phyloP scores from a whole-genome alignment of 306 rosid genomes.

The Pterocarpus macrocarpus region DNA sequence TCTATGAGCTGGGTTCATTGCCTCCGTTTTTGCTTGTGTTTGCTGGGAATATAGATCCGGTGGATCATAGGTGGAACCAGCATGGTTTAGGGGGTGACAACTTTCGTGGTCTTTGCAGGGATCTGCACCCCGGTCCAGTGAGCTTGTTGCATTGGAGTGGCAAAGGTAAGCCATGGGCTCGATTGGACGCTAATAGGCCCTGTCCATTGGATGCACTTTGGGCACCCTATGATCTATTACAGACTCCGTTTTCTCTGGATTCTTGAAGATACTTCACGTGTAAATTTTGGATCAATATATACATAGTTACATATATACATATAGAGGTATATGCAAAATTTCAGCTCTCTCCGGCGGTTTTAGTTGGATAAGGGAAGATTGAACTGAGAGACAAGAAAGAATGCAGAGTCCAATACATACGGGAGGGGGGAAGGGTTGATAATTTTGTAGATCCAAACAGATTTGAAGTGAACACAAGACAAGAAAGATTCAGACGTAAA shows the following conservation, averaged over 20 bases:
- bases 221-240: slow-evolving; percentile 91
- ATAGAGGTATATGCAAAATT: neutral
- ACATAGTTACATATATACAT: neutral
- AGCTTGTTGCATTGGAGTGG: slow-evolving; percentile 98
- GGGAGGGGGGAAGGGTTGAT: too few relatives aligned
- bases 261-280: slow-evolving; percentile 46
- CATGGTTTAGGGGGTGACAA: slow-evolving; percentile 92
- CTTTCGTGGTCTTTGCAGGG: slow-evolving; percentile 76
- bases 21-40: slow-evolving; percentile 87
- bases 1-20: slow-evolving; percentile 81
- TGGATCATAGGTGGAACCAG: slow-evolving; percentile 91
- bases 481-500: neutral
- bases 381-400: neutral
- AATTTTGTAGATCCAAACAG: neutral
- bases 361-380: neutral
- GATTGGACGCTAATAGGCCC: slow-evolving; percentile 84
- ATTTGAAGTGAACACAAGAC: slow-evolving; percentile 3
- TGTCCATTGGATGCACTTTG: slow-evolving; percentile 94
- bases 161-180: slow-evolving; percentile 93
- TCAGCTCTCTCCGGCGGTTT: neutral
- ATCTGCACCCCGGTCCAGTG: slow-evolving; percentile 90
- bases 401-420: neutral
- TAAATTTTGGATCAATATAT: neutral
- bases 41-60: slow-evolving; percentile 76
- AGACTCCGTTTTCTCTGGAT: slow-evolving; percentile 79